These are phyloP conservation scores for Alternaria arborescens DNA, from an alignment of 2,329 filamentous ascomycete species.

Conservation along the genomic window DNA sequence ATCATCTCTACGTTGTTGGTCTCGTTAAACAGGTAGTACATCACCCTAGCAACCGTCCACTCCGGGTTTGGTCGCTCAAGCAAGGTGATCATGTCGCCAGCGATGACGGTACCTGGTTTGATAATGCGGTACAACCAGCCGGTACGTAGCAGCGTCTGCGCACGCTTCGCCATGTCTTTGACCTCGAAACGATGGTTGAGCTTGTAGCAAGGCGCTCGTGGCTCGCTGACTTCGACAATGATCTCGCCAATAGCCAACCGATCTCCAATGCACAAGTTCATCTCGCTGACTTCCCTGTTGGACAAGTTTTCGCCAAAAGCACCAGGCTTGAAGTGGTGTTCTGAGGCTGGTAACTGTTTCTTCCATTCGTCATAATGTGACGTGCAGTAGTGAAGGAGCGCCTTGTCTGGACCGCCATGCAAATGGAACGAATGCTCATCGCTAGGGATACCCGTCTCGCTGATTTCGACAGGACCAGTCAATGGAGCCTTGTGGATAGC, in stretches of 20 bases:
- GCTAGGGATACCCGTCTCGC: constrained; percentile 61
- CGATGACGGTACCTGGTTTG: constrained; percentile 61
- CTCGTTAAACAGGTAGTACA: constrained; percentile 69
- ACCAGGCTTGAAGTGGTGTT: constrained; percentile 63
- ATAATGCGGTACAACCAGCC: constrained; percentile 74
- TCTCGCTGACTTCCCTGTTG: constrained; percentile 66
- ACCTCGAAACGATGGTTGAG: constrained; percentile 73
- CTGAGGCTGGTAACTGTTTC: constrained; percentile 61
- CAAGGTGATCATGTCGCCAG: constrained; percentile 66
- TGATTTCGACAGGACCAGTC: constrained; percentile 57
- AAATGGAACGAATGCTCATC: constrained; percentile 71
- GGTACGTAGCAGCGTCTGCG: constrained; percentile 66
- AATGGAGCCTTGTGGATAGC: constrained; percentile 66
- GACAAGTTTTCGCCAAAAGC: constrained; percentile 73
- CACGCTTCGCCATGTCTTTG: constrained; percentile 67
- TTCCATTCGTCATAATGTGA: constrained; percentile 67
- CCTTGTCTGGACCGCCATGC: constrained; percentile 71
- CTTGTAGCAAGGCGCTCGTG: constrained; percentile 73
- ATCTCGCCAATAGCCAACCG: constrained; percentile 61
- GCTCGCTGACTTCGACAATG: constrained; percentile 67
- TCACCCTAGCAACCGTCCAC: constrained; percentile 71
- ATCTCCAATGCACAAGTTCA: constrained; percentile 72
- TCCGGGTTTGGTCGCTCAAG: constrained; percentile 64
- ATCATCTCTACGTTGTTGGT: constrained; percentile 59
- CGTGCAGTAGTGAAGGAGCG: constrained; percentile 68